Evolutionary conservation across 345 rosid species (phyloP).

Genomic region (Garcia nutans): DNA sequence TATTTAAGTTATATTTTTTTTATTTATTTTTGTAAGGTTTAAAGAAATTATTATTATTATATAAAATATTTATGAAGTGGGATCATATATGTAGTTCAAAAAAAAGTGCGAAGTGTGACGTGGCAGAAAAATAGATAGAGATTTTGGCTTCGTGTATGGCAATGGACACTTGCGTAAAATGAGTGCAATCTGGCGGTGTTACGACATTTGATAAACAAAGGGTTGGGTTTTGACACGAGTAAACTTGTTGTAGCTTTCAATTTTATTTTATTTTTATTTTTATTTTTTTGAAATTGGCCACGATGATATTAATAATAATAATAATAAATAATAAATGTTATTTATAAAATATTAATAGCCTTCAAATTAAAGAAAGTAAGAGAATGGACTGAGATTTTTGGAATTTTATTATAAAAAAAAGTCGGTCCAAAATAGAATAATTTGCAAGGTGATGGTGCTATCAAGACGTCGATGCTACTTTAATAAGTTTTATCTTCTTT

Average conservation of each 20-base stretch:
- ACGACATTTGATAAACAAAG: background rate
- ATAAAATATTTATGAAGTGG: background rate
- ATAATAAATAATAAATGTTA: no score
- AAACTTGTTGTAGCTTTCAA: background rate
- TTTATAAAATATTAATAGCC: no score
- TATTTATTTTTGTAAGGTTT: no score
- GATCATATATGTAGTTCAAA: no score
- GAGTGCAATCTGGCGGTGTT: background rate
- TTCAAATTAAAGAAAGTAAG: background rate
- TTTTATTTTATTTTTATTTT: background rate
- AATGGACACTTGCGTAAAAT: slow-evolving; percentile 2
- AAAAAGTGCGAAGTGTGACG: background rate
- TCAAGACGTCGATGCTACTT: background rate
- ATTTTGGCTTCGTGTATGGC: background rate
- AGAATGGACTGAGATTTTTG: background rate
- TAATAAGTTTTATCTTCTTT: background rate
- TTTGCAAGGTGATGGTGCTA: slow-evolving; percentile 2
- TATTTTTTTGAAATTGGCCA: background rate
- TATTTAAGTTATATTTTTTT: no score
- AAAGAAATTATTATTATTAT: no score
- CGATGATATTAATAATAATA: no score
- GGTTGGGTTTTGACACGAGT: background rate
- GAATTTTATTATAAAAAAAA: slow-evolving; percentile 10
- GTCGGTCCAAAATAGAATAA: slow-evolving; percentile 2
- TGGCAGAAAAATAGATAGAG: background rate